Evolutionary conservation across 2,329 filamentous ascomycete species (phyloP).

Genomic region (Stachybotrys chlorohalonatus): DNA sequence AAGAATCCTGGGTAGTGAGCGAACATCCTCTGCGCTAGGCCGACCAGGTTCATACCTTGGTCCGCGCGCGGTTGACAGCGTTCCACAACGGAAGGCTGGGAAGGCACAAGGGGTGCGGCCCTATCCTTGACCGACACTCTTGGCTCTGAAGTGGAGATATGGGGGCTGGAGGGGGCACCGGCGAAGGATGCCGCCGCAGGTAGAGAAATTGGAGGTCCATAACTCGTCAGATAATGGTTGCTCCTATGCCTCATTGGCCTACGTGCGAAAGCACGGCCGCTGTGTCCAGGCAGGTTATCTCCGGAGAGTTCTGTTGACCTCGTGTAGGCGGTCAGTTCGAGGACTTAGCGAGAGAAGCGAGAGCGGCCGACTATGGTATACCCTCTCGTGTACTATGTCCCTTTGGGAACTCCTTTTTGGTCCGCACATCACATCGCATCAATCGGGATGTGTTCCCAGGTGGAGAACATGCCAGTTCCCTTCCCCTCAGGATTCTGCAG

Average conservation of each 20-base stretch:
- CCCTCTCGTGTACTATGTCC: no score
- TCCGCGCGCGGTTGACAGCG: constrained; percentile 2
- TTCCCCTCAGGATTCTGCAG: neutral
- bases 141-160: constrained; percentile 12
- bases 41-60: neutral
- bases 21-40: neutral
- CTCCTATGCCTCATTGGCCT: constrained; percentile 1
- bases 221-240: constrained; percentile 15
- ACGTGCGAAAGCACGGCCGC: constrained; percentile 8
- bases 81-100: constrained; percentile 11
- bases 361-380: neutral
- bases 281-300: constrained; percentile 9
- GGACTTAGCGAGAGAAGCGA: no score
- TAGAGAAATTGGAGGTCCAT: constrained; percentile 19
- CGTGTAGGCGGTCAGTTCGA: neutral
- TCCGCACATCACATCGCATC: no score
- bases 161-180: constrained; percentile 12
- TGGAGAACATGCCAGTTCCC: neutral
- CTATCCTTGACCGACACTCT: constrained; percentile 22
- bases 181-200: constrained; percentile 20
- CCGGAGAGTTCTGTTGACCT: neutral
- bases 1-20: neutral
- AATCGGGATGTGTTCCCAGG: neutral
- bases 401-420: no score
- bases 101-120: constrained; percentile 10